A percentile compares a stretch with the other conserved stretches of the same genome.
Conservation (phyloP, 176 grass and related monocot species). For the Oryza longistaminata region DNA sequence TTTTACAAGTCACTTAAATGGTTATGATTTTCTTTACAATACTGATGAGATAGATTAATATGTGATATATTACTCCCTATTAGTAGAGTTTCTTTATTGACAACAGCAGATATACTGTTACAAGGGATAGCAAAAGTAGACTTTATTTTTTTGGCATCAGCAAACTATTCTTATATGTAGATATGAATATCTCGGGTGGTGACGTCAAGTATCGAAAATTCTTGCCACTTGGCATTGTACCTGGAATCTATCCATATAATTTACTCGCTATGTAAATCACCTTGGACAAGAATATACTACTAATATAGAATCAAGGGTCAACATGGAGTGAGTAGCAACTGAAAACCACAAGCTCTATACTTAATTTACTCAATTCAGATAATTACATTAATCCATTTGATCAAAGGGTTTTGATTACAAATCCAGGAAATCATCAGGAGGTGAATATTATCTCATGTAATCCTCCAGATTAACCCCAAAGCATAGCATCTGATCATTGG, state of each 20-base stretch:
- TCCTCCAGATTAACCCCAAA: conserved; percentile 15
- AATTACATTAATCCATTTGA: conserved; percentile 34
- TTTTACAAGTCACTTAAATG: too few species aligned
- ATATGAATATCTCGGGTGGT: background rate
- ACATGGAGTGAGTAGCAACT: conserved; percentile 6
- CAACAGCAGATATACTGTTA: too few species aligned
- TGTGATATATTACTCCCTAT: too few species aligned
- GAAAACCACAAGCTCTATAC: conserved; percentile 29
- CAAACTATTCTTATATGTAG: background rate
- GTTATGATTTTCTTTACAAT: too few species aligned
- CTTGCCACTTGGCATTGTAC: background rate
- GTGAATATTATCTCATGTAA: conserved; percentile 35
- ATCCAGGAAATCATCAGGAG: conserved; percentile 14
- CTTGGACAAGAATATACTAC: background rate
- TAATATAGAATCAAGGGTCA: background rate
- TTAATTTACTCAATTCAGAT: background rate
- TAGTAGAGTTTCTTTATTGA: too few species aligned
- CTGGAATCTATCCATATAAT: background rate
- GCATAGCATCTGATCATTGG: conserved; percentile 14
- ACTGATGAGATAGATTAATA: too few species aligned
- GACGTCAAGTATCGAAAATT: background rate
- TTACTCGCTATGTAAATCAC: background rate
- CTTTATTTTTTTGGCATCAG: background rate
- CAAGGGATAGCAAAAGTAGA: background rate
- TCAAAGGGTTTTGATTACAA: conserved; percentile 28